phyloP scores from a whole-genome alignment of 2,329 filamentous ascomycete genomes.

The Alternaria hordeiaustralica region DNA sequence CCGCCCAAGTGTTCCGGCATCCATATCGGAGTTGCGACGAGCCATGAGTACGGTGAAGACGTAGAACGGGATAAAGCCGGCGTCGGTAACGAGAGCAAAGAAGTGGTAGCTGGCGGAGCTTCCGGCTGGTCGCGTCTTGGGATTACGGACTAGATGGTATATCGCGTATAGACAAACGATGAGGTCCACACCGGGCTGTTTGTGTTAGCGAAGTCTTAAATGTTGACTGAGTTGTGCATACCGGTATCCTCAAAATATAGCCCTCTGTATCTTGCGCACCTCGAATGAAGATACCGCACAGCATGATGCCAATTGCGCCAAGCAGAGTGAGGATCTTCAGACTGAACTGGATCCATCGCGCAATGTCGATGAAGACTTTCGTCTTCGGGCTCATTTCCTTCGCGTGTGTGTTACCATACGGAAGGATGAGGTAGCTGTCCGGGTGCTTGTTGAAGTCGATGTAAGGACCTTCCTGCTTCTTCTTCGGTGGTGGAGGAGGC shows the following conservation, averaged over 20 bases:
- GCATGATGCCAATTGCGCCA: slow-evolving; percentile 73
- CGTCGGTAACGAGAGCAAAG: slow-evolving; percentile 78
- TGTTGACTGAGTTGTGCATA: slow-evolving; percentile 54
- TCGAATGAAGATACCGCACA: slow-evolving; percentile 78
- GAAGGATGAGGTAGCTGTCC: slow-evolving; percentile 72
- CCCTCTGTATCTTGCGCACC: slow-evolving; percentile 68
- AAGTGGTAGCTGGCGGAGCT: slow-evolving; percentile 89
- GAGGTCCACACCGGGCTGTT: slow-evolving; percentile 75
- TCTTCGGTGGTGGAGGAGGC: slow-evolving; percentile 63
- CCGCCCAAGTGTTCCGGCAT: slow-evolving; percentile 51
- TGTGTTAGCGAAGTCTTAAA: slow-evolving; percentile 19
- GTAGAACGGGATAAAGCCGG: slow-evolving; percentile 68
- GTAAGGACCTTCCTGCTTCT: slow-evolving; percentile 75
- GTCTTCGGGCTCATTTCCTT: slow-evolving; percentile 72
- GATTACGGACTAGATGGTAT: slow-evolving; percentile 77
- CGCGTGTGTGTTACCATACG: slow-evolving; percentile 66
- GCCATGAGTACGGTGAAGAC: slow-evolving; percentile 64
- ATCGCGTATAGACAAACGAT: slow-evolving; percentile 77
- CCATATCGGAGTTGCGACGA: slow-evolving; percentile 59
- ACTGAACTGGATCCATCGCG: slow-evolving; percentile 71
- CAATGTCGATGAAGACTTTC: slow-evolving; percentile 73
- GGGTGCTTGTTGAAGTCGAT: slow-evolving; percentile 86
- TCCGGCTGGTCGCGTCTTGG: slow-evolving; percentile 73
- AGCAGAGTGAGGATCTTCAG: slow-evolving; percentile 72
- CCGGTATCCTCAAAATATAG: slow-evolving; percentile 79